Evolutionary conservation across 1,284 basidiomycete species (phyloP).

Genomic region (Volvariella surrecta): DNA sequence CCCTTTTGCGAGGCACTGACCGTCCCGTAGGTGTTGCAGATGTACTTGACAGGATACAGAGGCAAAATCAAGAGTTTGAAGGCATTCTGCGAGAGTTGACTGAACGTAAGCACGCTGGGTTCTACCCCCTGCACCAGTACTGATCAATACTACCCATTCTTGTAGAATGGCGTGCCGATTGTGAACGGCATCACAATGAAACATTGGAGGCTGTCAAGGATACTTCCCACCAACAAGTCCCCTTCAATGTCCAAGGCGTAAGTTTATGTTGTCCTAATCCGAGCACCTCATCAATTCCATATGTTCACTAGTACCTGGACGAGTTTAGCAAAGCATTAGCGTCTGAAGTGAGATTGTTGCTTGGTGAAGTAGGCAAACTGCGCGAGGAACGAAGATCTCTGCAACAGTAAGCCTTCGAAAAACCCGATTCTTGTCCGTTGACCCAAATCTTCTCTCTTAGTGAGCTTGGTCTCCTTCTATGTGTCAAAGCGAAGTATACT

Average conservation of each 20-base stretch:
- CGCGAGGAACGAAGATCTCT: constrained; percentile 63
- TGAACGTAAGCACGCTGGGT: no score
- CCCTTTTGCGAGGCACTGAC: no score
- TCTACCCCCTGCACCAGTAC: no score
- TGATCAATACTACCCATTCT: no score
- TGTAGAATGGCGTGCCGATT: constrained; percentile 56
- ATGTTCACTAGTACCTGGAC: constrained; percentile 49
- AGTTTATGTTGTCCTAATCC: constrained; percentile 15
- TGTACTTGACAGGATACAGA: no score
- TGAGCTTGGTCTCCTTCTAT: constrained; percentile 60
- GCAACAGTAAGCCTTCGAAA: constrained; percentile 48
- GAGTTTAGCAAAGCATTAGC: constrained; percentile 76
- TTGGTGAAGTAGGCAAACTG: constrained; percentile 69
- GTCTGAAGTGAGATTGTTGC: constrained; percentile 67
- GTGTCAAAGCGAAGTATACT: constrained; percentile 61
- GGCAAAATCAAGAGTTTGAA: no score
- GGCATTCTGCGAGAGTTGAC: no score
- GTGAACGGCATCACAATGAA: constrained; percentile 49
- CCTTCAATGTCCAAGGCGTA: constrained; percentile 71
- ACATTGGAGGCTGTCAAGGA: constrained; percentile 52
- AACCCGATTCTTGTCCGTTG: constrained; percentile 1
- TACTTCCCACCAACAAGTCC: constrained; percentile 62
- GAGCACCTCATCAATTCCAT: constrained; percentile 8
- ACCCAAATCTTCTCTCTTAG: constrained; percentile 23
- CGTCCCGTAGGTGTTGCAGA: no score